Evolutionary conservation across 1,284 basidiomycete genomes (phyloP), one percentile per base, ranked within the genome.

Genomic region (Coriolopsis trogii): DNA sequence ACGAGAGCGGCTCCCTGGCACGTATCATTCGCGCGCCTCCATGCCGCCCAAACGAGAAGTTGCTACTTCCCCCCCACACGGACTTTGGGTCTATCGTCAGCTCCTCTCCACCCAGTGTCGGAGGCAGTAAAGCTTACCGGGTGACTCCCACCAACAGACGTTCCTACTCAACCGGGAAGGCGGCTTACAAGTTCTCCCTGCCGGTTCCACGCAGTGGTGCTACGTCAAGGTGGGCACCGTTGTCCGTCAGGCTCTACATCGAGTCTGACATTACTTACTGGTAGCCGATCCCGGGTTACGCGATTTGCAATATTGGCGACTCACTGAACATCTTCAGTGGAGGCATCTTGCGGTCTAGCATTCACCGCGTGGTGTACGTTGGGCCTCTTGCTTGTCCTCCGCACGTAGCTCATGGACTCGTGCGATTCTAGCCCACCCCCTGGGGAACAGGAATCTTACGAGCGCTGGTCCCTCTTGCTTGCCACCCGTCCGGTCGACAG

Each of bases 101-200:
- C 20, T 25, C 20, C 12, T 3, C 6, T 9, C n/a, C n/a, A n/a
- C n/a, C n/a, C n/a, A n/a, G n/a, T n/a, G n/a, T n/a, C n/a, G n/a
- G n/a, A n/a, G n/a, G n/a, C n/a, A n/a, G n/a, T n/a, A n/a, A n/a
- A n/a, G n/a, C n/a, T n/a, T n/a, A n/a, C n/a, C n/a, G n/a, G n/a
- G n/a, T n/a, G n/a, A n/a, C n/a, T n/a, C n/a, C n/a, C n/a, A n/a
- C 16, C 15, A 33, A 8, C 31, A 84, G 78, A 81, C 83, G 0
- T 81, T 87, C 67, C 70, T 87, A 38, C 82, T 85, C 64, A 89
- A 88, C 63, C 78, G 78, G n/a, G 74, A 88, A 0, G 87, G 87
- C 4, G 87, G 87, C 0, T 69, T 89, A 5, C 87, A 89, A 59
- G 85, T 89, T 1, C 71, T 87, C n/a, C 75, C 77, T 2, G 84